Base-by-base conservation (phyloP, 78 protist species). In the Protostelium mycophagum region DNA sequence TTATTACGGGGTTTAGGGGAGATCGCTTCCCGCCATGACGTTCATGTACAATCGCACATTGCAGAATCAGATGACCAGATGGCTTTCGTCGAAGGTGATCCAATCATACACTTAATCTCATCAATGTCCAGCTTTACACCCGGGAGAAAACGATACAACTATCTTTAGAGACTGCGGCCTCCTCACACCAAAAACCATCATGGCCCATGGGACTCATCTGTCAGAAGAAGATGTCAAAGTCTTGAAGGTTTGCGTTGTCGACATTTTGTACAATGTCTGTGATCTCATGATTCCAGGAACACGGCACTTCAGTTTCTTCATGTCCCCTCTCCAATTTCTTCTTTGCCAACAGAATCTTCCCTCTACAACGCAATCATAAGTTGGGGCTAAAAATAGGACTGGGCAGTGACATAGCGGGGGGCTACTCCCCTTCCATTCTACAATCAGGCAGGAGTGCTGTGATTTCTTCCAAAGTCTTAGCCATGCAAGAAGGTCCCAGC, bases 331-430 rank as follows among this genome's bases (percentile, higher is more conserved):
- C 73, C 73, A 51, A 51, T 51, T 51, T 51, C 73, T 51, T 51
- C 16, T 51, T 51, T 51, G 5, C 73, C 73, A 5, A 23, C 28
- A 94, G 94, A 38, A 31, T 35, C 38, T 23, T 87, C 51, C 36
- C 90, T n/a, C 86, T 94, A 34, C 93, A 28, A 5, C 38, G 90
- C 39, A 0, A 87, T 1, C 86, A 89, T 23, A 34, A 35, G 0
- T 1, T 28, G 1, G 92, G 28, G 63, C 38, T 92, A 28, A 86
- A 0, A 1, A 95, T 94, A 9, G 90, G 92, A 1, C 86, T 94
- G 35, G 96, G 95, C 25, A 94, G 95, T 1, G 96, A 94, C 38
- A 63, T 89, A 16, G 5, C 87, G 10, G 96, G 96, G 38, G 96
- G 96, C 87, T 28, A 0, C 28, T 1, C 93, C 28, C n/a, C 91